These are phyloP conservation scores for Geotrichum klebahnii DNA, from an alignment of 1,139 yeast species.

Conservation along the genomic window DNA sequence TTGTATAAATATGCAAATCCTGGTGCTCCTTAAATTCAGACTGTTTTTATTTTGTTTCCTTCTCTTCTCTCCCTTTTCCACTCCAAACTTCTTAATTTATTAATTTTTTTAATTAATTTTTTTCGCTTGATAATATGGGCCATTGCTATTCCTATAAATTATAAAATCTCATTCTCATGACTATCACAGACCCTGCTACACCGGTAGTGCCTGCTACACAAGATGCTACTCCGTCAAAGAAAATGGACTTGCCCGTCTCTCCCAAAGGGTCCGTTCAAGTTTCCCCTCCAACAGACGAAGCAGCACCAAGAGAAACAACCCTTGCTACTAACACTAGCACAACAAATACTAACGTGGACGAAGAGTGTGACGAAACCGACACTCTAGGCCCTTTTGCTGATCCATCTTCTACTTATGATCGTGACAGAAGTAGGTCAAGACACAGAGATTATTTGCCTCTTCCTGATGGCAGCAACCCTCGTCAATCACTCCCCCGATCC, in stretches of 20 bases:
- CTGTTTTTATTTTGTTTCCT: too few relatives aligned
- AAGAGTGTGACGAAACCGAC: conserved; percentile 1
- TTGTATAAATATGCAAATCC: too few relatives aligned
- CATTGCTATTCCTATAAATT: too few relatives aligned
- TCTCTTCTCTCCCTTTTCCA: too few relatives aligned
- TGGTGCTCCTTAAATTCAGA: too few relatives aligned
- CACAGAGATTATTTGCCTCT: neutral
- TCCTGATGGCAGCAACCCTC: neutral
- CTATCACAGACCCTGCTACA: neutral
- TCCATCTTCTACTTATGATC: neutral
- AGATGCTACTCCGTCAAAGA: neutral
- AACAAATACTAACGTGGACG: neutral
- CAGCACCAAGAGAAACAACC: neutral
- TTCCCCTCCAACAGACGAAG: neutral
- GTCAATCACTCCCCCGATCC: conserved; percentile 1
- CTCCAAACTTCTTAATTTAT: too few relatives aligned
- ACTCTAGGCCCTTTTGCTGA: neutral
- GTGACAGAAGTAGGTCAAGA: neutral
- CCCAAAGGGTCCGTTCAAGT: neutral
- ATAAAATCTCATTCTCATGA: too few relatives aligned
- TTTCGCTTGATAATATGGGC: too few relatives aligned
- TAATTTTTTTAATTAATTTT: too few relatives aligned
- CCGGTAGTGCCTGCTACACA: neutral
- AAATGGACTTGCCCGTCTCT: neutral
- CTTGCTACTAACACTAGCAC: neutral